phyloP scores from a whole-genome alignment of 1,284 basidiomycete genomes.

The Ustilago sp. region DNA sequence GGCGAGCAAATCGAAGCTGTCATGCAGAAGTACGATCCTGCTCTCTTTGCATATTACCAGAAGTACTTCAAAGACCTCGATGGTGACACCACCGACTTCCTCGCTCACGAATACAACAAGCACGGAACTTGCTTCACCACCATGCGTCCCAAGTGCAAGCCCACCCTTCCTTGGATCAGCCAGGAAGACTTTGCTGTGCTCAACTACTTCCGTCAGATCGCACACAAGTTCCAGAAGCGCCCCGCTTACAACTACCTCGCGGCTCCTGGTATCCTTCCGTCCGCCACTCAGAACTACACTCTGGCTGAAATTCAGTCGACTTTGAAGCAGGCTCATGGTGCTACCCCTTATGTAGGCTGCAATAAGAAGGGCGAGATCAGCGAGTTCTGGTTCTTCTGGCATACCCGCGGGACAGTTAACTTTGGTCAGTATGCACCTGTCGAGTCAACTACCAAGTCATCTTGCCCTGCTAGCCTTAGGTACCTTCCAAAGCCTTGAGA shows the following conservation, averaged over 20 bases:
- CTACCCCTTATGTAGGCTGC: constrained; percentile 68
- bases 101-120: constrained; percentile 78
- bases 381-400: constrained; percentile 74
- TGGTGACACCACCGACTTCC: constrained; percentile 77
- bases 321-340: constrained; percentile 63
- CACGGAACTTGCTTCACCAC: constrained; percentile 84
- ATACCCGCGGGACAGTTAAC: constrained; percentile 76
- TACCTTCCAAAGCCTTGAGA: constrained; percentile 49
- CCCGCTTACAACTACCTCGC: constrained; percentile 69
- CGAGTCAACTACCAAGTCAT: constrained; percentile 74
- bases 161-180: constrained; percentile 69
- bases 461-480: constrained; percentile 71
- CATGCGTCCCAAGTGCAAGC: constrained; percentile 48
- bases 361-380: constrained; percentile 51
- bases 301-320: constrained; percentile 73
- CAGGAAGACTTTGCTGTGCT: constrained; percentile 78
- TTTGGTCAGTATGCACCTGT: constrained; percentile 75
- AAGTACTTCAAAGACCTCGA: constrained; percentile 68
- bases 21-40: constrained; percentile 76
- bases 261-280: constrained; percentile 77
- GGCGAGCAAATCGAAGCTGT: constrained; percentile 74
- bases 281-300: constrained; percentile 77
- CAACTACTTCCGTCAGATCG: constrained; percentile 77
- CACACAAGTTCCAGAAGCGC: constrained; percentile 55
- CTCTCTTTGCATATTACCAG: constrained; percentile 76